Evolutionary conservation across 345 rosid genomes (phyloP).

Genomic region (Barbarea vulgaris): DNA sequence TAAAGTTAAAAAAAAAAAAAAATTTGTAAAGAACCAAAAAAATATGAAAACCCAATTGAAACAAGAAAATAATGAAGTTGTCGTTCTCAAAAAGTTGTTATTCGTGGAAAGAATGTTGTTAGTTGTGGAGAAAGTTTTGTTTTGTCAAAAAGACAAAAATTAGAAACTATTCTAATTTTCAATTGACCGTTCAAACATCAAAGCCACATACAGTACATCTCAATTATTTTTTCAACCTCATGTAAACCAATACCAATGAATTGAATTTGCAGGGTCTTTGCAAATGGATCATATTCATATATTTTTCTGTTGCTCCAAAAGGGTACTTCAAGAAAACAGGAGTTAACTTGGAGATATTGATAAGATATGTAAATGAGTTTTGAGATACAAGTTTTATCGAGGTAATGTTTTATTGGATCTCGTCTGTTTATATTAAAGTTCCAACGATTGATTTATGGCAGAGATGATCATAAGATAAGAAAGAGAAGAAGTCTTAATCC

Average conservation of each 20-base stretch:
- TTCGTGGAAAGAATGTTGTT: too few relatives aligned
- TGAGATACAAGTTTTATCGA: conserved; percentile 4
- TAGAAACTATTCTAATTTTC: too few relatives aligned
- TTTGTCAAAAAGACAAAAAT: too few relatives aligned
- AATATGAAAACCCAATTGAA: too few relatives aligned
- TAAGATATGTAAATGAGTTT: neutral
- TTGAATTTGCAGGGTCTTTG: neutral
- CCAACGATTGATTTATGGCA: conserved; percentile 10
- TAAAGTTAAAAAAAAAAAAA: too few relatives aligned
- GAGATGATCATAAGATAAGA: conserved; percentile 20
- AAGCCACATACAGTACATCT: too few relatives aligned
- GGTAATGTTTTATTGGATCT: conserved; percentile 9
- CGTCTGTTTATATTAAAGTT: conserved; percentile 4
- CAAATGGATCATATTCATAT: neutral
- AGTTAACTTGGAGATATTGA: conserved; percentile 1
- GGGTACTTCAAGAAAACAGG: neutral
- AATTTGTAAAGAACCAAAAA: too few relatives aligned
- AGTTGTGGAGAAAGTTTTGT: too few relatives aligned
- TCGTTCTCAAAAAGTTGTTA: too few relatives aligned
- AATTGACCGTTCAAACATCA: too few relatives aligned
- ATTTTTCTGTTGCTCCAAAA: neutral
- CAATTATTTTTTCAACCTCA: neutral
- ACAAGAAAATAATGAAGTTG: too few relatives aligned
- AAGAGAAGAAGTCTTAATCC: conserved; percentile 10
- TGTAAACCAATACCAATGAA: neutral